Conservation (phyloP, 2,329 filamentous ascomycete species). For the Neonectria faginata region DNA sequence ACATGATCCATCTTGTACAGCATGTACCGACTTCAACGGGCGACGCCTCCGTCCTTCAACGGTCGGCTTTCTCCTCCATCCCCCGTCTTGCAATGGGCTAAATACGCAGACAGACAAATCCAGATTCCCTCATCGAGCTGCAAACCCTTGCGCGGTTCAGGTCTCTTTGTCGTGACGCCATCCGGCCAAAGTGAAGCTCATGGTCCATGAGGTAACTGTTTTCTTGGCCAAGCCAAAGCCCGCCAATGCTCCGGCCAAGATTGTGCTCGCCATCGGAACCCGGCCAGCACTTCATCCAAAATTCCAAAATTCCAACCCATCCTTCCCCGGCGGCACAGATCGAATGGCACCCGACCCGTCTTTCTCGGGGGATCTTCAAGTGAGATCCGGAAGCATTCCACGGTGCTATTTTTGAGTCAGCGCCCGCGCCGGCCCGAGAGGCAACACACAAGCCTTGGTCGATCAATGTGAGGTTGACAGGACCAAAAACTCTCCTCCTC, state of each 20-base stretch:
- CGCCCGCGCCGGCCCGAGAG: constrained; percentile 1
- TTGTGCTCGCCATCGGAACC: constrained; percentile 37
- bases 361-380: constrained; percentile 19
- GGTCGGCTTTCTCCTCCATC: background rate
- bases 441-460: constrained; percentile 14
- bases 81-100: background rate
- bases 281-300: constrained; percentile 24
- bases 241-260: constrained; percentile 29
- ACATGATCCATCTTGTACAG: background rate
- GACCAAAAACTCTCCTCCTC: background rate
- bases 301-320: background rate
- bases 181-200: background rate
- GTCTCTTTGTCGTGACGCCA: constrained; percentile 13
- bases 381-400: constrained; percentile 20
- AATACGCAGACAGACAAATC: background rate
- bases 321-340: constrained; percentile 3
- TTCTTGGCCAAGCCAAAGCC: constrained; percentile 24
- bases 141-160: constrained; percentile 7
- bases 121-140: background rate
- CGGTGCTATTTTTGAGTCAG: background rate
- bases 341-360: constrained; percentile 17
- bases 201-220: constrained; percentile 4
- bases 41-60: background rate
- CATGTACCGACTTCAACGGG: background rate
- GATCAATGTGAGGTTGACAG: constrained; percentile 20